phyloP scores from a whole-genome alignment of 1,284 basidiomycete genomes.

The Leucoagaricus sp. region DNA sequence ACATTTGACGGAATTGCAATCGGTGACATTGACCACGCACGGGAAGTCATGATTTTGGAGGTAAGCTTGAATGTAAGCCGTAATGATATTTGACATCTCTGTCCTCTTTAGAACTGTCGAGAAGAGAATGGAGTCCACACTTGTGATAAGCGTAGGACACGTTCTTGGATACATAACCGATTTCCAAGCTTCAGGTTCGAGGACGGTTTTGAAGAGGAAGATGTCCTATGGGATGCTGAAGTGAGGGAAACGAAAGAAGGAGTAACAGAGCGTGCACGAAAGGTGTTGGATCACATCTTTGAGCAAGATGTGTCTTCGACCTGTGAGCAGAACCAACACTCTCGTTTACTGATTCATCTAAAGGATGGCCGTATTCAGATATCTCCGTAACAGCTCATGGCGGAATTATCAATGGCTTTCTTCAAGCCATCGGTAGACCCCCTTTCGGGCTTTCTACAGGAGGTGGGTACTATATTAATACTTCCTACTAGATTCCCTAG shows the following conservation, averaged over 20 bases:
- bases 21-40: slow-evolving; percentile 24
- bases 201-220: slow-evolving; percentile 68
- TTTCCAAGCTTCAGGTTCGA: slow-evolving; percentile 73
- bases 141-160: slow-evolving; percentile 67
- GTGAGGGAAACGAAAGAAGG: slow-evolving; percentile 65
- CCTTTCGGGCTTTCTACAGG: slow-evolving; percentile 55
- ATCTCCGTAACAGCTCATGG: slow-evolving; percentile 65
- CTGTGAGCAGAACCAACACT: slow-evolving; percentile 21
- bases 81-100: neutral
- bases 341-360: neutral
- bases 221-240: slow-evolving; percentile 67
- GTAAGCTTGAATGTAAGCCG: slow-evolving; percentile 29
- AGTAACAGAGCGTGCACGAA: slow-evolving; percentile 52
- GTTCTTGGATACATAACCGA: slow-evolving; percentile 50
- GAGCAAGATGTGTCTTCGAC: slow-evolving; percentile 31
- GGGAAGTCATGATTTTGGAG: slow-evolving; percentile 48
- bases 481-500: no score
- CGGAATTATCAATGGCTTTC: slow-evolving; percentile 57
- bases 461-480: slow-evolving; percentile 38
- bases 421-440: slow-evolving; percentile 44
- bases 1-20: slow-evolving; percentile 52
- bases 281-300: slow-evolving; percentile 69
- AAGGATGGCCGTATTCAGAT: slow-evolving; percentile 33
- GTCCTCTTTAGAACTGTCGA: slow-evolving; percentile 52
- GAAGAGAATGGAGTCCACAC: slow-evolving; percentile 75